Base-by-base conservation (phyloP, 73 alveolate species). In the Symbiodinium pilosum region DNA sequence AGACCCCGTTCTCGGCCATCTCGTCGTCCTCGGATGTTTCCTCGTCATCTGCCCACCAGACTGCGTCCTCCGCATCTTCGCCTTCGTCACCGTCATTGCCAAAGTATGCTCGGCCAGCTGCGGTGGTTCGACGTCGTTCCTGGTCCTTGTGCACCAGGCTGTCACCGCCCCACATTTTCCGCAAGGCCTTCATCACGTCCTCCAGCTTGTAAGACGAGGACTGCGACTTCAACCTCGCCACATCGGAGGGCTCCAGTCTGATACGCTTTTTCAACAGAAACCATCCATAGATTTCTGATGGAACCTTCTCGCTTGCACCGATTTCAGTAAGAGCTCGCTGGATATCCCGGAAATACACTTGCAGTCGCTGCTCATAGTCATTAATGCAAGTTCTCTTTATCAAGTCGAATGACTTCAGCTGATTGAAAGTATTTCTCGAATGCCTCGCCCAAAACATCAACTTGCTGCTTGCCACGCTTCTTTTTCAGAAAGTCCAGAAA, bases 191-290 rank as follows among this genome's bases (percentile, higher is more conserved):
- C 1, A 38, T 16, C 56, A 83, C 91, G 34, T 83, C 91, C 30
- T 38, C 91, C 40, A 83, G 68, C 39, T 83, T 83, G 91, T 83
- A 83, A 39, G 91, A 14, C 41, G 42, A 8, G 64, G 91, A 8
- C 91, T 39, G 40, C 18, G 91, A 83, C 39, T 83, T 83, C 91
- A 83, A n/a, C 7, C 68, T 20, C 30, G 91, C 91, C 41, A 83
- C 91, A 40, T 83, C 91, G 3, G 91, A 83, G 16, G 54, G 91
- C 44, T 83, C 91, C n/a, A 83, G 41, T 1, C 91, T 59, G 3
- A 83, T 18, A 39, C 24, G 44, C 30, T 39, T 28, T 59, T 83
- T 39, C 41, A 83, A 39, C 68, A 83, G 40, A 39, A 40, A 83
- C 91, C 91, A 83, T 83, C 43, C 91, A 71, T 71, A 34, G 85